Conservation (phyloP, 192 early-diverging fungal species). For the Coemansia sp. region DNA sequence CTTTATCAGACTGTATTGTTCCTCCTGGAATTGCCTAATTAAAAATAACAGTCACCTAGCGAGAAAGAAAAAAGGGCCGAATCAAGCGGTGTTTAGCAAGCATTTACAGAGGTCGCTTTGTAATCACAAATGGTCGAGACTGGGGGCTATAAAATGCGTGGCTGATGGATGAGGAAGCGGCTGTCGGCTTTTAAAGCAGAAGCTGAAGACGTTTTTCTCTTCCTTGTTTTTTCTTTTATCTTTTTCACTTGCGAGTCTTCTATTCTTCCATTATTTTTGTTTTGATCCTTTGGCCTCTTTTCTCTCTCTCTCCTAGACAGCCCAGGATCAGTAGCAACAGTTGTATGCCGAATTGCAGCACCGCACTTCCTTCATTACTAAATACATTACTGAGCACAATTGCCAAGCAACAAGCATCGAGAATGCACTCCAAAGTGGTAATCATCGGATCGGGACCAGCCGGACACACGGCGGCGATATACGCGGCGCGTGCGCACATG, state of each 20-base stretch:
- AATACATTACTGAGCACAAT: neutral
- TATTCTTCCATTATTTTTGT: neutral
- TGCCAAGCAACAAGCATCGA: constrained; percentile 6
- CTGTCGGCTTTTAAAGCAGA: too few relatives aligned
- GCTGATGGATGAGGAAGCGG: too few relatives aligned
- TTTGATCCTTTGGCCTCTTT: neutral
- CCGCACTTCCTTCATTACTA: neutral
- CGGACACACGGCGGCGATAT: constrained; percentile 96
- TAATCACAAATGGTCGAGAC: too few relatives aligned
- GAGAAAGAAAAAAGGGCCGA: too few relatives aligned
- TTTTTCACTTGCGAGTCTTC: neutral
- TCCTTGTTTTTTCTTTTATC: neutral
- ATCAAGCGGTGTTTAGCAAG: too few relatives aligned
- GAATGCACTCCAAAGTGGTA: constrained; percentile 53
- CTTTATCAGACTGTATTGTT: too few relatives aligned
- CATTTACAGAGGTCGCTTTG: too few relatives aligned
- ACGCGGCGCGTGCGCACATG: constrained; percentile 91
- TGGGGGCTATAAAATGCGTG: too few relatives aligned
- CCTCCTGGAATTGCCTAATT: too few relatives aligned
- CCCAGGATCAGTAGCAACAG: neutral
- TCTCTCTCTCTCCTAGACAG: neutral
- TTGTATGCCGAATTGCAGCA: constrained; percentile 6
- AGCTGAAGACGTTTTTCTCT: too few relatives aligned
- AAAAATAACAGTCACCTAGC: too few relatives aligned
- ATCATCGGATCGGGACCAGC: constrained; percentile 95